These are phyloP conservation scores for Sisymbrium irio DNA, from an alignment of 345 rosid genomes.

Conservation along the genomic window DNA sequence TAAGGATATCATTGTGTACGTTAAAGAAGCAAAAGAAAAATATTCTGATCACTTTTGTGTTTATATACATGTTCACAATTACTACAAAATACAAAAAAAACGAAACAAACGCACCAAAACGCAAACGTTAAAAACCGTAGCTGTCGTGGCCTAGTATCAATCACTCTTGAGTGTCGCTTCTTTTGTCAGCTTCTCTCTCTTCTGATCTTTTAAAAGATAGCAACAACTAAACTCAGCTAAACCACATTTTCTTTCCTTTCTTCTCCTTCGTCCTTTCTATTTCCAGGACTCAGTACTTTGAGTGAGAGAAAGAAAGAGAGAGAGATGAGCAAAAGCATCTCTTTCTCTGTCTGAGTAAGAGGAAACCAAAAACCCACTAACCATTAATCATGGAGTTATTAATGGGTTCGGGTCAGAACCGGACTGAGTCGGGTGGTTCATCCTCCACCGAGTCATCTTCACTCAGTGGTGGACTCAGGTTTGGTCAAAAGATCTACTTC, in stretches of 20 bases:
- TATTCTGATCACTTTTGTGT: not conserved
- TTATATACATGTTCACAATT: not conserved
- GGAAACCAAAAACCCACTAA: conserved; percentile 2
- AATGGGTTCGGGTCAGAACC: conserved; percentile 50
- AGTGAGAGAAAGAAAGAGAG: not conserved
- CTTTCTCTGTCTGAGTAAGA: conserved; percentile 19
- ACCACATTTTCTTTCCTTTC: conserved; percentile 34
- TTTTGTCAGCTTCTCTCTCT: conserved; percentile 30
- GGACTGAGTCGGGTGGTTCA: conserved; percentile 49
- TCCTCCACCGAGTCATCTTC: conserved; percentile 44
- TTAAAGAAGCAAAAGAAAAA: conserved; percentile 13
- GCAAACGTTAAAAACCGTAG: conserved; percentile 30
- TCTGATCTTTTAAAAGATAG: conserved; percentile 29
- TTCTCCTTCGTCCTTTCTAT: conserved; percentile 21
- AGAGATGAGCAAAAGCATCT: conserved; percentile 17
- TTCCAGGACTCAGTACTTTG: not conserved
- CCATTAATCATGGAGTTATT: conserved; percentile 42
- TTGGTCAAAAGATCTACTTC: conserved; percentile 78
- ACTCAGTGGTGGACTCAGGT: conserved; percentile 63
- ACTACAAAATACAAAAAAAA: not conserved
- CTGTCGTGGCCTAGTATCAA: conserved; percentile 36
- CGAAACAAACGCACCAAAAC: conserved; percentile 12
- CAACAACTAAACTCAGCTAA: conserved; percentile 22
- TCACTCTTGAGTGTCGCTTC: conserved; percentile 34
- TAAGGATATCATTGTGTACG: conserved; percentile 36